Conservation (phyloP, 106 monocot species). For the Platanthera guangdongensis region DNA sequence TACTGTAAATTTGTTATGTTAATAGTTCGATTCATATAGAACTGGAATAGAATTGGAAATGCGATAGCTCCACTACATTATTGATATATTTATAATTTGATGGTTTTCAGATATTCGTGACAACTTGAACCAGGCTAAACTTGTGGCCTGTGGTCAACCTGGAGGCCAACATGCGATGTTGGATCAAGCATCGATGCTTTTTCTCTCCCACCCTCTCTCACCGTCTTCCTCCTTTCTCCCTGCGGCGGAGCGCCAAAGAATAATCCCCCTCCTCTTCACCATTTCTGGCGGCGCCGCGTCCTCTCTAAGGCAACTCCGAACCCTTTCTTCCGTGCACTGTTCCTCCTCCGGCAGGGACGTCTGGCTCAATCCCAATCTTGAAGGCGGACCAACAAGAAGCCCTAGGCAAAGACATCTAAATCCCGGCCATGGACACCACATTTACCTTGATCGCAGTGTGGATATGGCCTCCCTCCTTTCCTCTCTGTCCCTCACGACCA, state of each 20-base stretch:
- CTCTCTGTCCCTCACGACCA: constrained; percentile 36
- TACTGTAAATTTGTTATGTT: too few species aligned
- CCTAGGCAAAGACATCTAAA: not conserved
- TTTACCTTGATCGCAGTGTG: constrained; percentile 50
- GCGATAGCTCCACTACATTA: too few species aligned
- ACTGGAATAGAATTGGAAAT: too few species aligned
- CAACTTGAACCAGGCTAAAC: too few species aligned
- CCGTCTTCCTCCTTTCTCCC: not conserved
- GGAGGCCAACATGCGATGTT: not conserved
- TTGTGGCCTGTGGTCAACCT: too few species aligned
- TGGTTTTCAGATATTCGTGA: too few species aligned
- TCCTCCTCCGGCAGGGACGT: constrained; percentile 6
- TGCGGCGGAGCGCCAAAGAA: not conserved
- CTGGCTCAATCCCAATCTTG: constrained; percentile 14
- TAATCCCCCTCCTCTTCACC: not conserved
- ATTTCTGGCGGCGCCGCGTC: not conserved
- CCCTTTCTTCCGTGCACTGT: not conserved
- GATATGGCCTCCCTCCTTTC: constrained; percentile 55
- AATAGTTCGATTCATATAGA: too few species aligned
- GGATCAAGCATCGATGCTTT: not conserved
- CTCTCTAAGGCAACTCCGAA: not conserved
- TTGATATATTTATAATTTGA: too few species aligned
- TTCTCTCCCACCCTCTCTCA: not conserved
- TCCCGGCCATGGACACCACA: not conserved
- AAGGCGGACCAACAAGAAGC: not conserved